phyloP scores from a whole-genome alignment of 2,329 filamentous ascomycete genomes.

The Colletotrichum truncatum region DNA sequence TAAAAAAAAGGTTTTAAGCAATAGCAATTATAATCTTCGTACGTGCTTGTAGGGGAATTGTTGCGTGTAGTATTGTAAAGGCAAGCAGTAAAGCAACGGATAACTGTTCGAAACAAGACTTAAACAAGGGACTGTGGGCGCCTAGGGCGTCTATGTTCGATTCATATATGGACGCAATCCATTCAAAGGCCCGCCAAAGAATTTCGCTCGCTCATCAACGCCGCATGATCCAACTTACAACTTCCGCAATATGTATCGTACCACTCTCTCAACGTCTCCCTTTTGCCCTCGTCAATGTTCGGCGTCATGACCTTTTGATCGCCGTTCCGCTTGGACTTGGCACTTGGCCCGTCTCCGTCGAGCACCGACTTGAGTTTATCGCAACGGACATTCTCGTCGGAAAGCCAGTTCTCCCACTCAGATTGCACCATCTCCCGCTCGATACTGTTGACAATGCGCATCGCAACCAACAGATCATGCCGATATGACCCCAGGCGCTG shows the following conservation, averaged over 20 bases:
- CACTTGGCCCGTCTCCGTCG: conserved; percentile 34
- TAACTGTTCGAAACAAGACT: background rate
- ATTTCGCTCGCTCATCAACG: conserved; percentile 32
- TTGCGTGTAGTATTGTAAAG: background rate
- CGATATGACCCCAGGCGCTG: conserved; percentile 85
- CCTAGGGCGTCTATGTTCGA: background rate
- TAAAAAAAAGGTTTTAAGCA: no score
- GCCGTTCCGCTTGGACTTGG: conserved; percentile 5
- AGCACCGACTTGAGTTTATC: conserved; percentile 65
- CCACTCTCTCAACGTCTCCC: conserved; percentile 56
- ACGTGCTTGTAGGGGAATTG: no score
- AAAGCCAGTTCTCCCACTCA: conserved; percentile 94
- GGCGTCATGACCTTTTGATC: conserved; percentile 32
- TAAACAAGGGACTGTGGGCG: conserved; percentile 14
- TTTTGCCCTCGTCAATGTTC: conserved; percentile 37
- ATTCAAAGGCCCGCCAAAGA: conserved; percentile 18
- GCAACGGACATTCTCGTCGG: conserved; percentile 81
- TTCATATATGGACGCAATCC: background rate
- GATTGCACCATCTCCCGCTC: conserved; percentile 86
- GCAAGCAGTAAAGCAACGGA: background rate
- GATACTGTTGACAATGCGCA: conserved; percentile 88
- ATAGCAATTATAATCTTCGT: no score
- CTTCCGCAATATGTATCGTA: conserved; percentile 65
- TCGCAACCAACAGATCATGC: conserved; percentile 89
- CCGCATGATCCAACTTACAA: conserved; percentile 56